Evolutionary conservation across 2,329 filamentous ascomycete species (phyloP).

Genomic region (Aureobasidium sp.): DNA sequence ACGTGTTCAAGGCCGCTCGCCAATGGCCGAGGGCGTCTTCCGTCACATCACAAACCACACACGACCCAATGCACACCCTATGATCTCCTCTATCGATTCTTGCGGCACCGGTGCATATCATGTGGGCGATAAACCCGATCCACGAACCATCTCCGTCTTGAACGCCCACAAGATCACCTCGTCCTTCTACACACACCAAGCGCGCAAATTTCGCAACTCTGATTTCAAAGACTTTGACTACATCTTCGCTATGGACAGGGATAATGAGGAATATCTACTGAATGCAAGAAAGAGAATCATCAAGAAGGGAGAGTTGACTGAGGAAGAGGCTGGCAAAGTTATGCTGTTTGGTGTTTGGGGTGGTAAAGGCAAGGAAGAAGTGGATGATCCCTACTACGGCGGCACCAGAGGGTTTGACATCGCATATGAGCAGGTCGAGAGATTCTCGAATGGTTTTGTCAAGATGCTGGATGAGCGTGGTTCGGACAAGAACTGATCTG

Average conservation of each 20-base stretch:
- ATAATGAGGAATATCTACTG: slow-evolving; percentile 66
- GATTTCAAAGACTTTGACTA: slow-evolving; percentile 89
- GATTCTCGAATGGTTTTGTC: slow-evolving; percentile 72
- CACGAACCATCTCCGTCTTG: slow-evolving; percentile 74
- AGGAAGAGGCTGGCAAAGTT: slow-evolving; percentile 37
- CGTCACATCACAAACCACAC: slow-evolving; percentile 54
- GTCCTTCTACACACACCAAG: slow-evolving; percentile 58
- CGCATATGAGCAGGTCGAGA: slow-evolving; percentile 75
- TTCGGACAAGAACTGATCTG: neutral
- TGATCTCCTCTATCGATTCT: slow-evolving; percentile 67
- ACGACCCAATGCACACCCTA: slow-evolving; percentile 36
- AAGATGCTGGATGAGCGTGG: slow-evolving; percentile 42
- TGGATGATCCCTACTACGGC: slow-evolving; percentile 92
- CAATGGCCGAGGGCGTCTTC: slow-evolving; percentile 96
- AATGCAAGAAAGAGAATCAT: slow-evolving; percentile 47
- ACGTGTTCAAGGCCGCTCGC: slow-evolving; percentile 46
- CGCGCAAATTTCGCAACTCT: slow-evolving; percentile 58
- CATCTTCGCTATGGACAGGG: slow-evolving; percentile 86
- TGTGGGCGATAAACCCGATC: slow-evolving; percentile 57
- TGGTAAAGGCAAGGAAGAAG: slow-evolving; percentile 53
- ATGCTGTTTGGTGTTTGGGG: slow-evolving; percentile 77
- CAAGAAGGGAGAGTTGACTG: slow-evolving; percentile 24
- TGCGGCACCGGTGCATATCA: slow-evolving; percentile 91
- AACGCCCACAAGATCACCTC: slow-evolving; percentile 63
- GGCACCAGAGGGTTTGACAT: slow-evolving; percentile 69